Evolutionary conservation across 2,329 filamentous ascomycete species (phyloP).

Genomic region (Arthrobotrys sinensis): DNA sequence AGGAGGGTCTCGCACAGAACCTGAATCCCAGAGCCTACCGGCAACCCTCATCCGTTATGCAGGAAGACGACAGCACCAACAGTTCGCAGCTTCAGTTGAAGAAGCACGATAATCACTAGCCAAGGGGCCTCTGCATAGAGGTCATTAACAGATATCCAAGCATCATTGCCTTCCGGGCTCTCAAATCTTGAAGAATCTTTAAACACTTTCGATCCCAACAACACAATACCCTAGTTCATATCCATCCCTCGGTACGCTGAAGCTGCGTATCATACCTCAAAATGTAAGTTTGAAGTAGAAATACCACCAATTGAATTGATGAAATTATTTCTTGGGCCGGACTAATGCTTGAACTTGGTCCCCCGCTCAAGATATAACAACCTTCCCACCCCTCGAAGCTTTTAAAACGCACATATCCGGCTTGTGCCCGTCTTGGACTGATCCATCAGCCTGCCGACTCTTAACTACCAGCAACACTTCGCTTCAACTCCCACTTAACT

Average conservation of each 20-base stretch:
- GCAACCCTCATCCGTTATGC: conserved; percentile 61
- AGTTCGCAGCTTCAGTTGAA: conserved; percentile 61
- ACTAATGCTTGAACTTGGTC: conserved; percentile 12
- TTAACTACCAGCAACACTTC: conserved; percentile 26
- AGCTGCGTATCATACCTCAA: conserved; percentile 27
- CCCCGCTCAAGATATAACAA: conserved; percentile 28
- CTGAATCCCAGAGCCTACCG: conserved; percentile 45
- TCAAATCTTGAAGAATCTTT: neutral
- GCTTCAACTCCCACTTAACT: conserved; percentile 11
- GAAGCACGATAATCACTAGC: conserved; percentile 57
- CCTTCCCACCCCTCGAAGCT: conserved; percentile 23
- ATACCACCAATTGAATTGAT: conserved; percentile 28
- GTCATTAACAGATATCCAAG: conserved; percentile 50
- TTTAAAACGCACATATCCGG: conserved; percentile 32
- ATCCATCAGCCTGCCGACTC: conserved; percentile 21
- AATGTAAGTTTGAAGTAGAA: conserved; percentile 29
- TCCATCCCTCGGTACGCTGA: conserved; percentile 9
- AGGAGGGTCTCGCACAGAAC: conserved; percentile 45
- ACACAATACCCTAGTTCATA: conserved; percentile 24
- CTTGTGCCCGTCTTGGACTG: conserved; percentile 35
- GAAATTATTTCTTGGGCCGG: neutral
- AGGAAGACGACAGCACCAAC: conserved; percentile 60
- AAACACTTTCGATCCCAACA: conserved; percentile 8
- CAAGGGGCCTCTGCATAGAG: conserved; percentile 60
- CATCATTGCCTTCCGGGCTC: conserved; percentile 5